Base-by-base conservation (phyloP, 2,329 filamentous ascomycete genomes). In the Aureobasidium sp. region DNA sequence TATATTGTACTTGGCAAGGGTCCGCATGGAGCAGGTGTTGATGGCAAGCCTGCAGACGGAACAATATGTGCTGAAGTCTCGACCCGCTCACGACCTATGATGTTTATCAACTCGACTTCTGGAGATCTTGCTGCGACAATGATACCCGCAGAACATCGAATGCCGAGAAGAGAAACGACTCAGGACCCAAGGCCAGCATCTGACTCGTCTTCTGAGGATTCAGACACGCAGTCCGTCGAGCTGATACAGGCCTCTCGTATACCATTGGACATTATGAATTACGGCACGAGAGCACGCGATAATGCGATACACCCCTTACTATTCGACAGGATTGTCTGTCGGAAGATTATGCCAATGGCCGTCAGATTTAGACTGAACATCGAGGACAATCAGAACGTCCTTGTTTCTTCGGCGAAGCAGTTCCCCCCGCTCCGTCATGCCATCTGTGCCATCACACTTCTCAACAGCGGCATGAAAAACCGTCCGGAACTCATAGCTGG, bases 401-500 rank as follows among this genome's bases (percentile, higher is more conserved):
- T 64, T 8, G 8, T 62, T 14, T 30, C 62, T 3, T 44, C 47
- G 10, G 45, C 62, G 5, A 57, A 53, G n/a, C 48, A 44, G 3
- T 64, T 64, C 32, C 41, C 29, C 1, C 62, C 62, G 5, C 47
- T 60, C 14, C 47, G 32, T 8, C 58, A 60, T 14, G 58, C 58
- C 3, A 50, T 60, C n/a, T 60, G 58, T 44, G 44, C 58, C 7
- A 50, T 60, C n/a, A 50, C 47, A 8, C 45, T 60, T 34, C 58
- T 60, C 37, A 51, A 48, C 47, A 48, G 45, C 7, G 58, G 44
- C 13, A 34, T 60, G 37, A 48, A 51, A 11, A 42, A 34, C 6
- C 45, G 47, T 8, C 54, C 62, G 2, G 62, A 64, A 41, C 54
- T 64, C 8, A 72, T 60, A 42, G 47, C 58, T 32, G 58, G 58